A percentile compares a stretch with the other conserved stretches of the same genome.
Conservation (phyloP, 2,329 filamentous ascomycete genomes). For the Alternaria longipes region DNA sequence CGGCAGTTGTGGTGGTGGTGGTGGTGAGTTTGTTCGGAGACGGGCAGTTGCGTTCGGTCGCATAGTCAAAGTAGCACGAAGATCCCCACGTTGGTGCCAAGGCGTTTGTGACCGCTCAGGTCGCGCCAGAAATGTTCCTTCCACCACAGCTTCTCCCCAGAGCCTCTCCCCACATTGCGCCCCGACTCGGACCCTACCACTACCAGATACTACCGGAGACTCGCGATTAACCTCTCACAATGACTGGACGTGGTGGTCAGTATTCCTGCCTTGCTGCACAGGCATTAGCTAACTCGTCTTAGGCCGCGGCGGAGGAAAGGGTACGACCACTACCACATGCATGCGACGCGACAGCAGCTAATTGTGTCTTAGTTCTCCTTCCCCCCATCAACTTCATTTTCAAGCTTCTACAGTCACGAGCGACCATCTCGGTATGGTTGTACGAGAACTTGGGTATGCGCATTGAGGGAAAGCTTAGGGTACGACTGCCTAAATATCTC, state of each 20-base stretch:
- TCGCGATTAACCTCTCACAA: slow-evolving; percentile 21
- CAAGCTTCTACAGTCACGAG: slow-evolving; percentile 86
- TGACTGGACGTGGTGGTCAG: slow-evolving; percentile 48
- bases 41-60: slow-evolving; percentile 33
- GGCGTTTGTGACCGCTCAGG: slow-evolving; percentile 36
- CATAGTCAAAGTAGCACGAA: slow-evolving; percentile 36
- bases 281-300: slow-evolving; percentile 49
- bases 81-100: slow-evolving; percentile 36
- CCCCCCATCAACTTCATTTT: slow-evolving; percentile 90
- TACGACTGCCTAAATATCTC: slow-evolving; percentile 55
- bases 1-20: slow-evolving; percentile 18
- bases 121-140: slow-evolving; percentile 36
- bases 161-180: slow-evolving; percentile 22
- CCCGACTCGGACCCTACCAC: slow-evolving; percentile 12
- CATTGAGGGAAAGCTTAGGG: slow-evolving; percentile 96
- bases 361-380: slow-evolving; percentile 65
- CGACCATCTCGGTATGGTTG: slow-evolving; percentile 92
- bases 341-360: slow-evolving; percentile 18
- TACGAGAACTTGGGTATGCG: slow-evolving; percentile 94
- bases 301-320: slow-evolving; percentile 64
- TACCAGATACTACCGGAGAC: slow-evolving; percentile 9
- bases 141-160: slow-evolving; percentile 29
- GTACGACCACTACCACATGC: slow-evolving; percentile 30
- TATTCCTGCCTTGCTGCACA: slow-evolving; percentile 1
- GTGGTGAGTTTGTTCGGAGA: slow-evolving; percentile 31